Evolutionary conservation across 305 asterid species (phyloP).

Genomic region (Caryopteris hybrid): DNA sequence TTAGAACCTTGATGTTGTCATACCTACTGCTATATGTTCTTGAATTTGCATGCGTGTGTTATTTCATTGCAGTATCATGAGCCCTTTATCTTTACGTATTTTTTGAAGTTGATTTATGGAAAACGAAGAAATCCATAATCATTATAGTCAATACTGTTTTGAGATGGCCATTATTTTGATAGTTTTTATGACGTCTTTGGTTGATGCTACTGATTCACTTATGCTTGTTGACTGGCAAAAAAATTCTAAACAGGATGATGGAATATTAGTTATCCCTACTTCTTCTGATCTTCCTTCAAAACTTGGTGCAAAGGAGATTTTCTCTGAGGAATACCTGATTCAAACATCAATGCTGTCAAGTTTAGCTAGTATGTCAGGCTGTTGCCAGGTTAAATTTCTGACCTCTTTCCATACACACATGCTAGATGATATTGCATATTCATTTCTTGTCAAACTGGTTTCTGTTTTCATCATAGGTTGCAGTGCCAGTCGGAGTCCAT

Average conservation of each 20-base stretch:
- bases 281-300: slow-evolving; percentile 72
- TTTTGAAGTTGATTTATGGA: background rate
- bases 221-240: slow-evolving; percentile 17
- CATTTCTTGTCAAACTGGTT: slow-evolving; percentile 1
- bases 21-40: background rate
- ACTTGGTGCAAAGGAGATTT: slow-evolving; percentile 67
- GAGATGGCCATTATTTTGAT: slow-evolving; percentile 8
- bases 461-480: slow-evolving; percentile 46
- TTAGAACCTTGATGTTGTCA: background rate
- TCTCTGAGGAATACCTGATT: slow-evolving; percentile 57
- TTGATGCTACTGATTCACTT: slow-evolving; percentile 4
- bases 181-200: slow-evolving; percentile 3
- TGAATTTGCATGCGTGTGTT: background rate
- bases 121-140: background rate
- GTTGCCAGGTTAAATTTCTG: slow-evolving; percentile 78
- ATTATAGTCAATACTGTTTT: background rate
- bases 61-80: background rate
- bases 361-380: slow-evolving; percentile 94
- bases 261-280: slow-evolving; percentile 82
- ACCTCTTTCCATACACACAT: slow-evolving; percentile 9
- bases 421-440: background rate
- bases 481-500: slow-evolving; percentile 69
- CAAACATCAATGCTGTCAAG: slow-evolving; percentile 57
- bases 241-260: slow-evolving; percentile 73
- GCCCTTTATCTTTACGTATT: background rate